These are phyloP conservation scores for Candida oleophila DNA, from an alignment of 805 yeast species.

Conservation along the genomic window DNA sequence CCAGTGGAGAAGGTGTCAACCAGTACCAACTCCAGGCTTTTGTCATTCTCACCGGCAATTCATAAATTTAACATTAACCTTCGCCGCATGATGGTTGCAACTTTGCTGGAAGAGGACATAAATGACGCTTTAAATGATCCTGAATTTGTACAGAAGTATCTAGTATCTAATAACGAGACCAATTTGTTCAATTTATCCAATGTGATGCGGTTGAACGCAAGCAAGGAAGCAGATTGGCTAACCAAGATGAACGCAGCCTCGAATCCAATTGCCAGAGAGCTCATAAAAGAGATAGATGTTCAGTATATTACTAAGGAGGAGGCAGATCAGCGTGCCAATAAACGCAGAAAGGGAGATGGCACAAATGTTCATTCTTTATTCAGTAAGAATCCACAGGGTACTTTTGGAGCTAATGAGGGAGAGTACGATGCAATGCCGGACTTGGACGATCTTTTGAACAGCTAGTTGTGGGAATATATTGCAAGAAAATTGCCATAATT, in stretches of 20 bases:
- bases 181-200: conserved; percentile 34
- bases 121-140: conserved; percentile 21
- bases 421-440: conserved; percentile 24
- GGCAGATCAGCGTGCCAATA: conserved; percentile 14
- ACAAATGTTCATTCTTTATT: conserved; percentile 4
- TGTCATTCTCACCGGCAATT: conserved; percentile 30
- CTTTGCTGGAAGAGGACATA: conserved; percentile 18
- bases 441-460: conserved; percentile 13
- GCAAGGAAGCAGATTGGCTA: conserved; percentile 16
- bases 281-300: conserved; percentile 22
- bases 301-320: conserved; percentile 21
- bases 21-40: conserved; percentile 15
- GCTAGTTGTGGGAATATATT: not conserved
- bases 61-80: conserved; percentile 25
- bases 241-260: conserved; percentile 12
- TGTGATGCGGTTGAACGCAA: conserved; percentile 19
- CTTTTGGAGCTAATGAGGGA: conserved; percentile 20
- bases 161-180: conserved; percentile 17
- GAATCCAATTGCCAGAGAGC: conserved; percentile 14
- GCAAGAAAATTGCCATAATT: no score
- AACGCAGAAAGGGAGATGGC: conserved; percentile 3
- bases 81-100: conserved; percentile 21
- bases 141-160: conserved; percentile 21
- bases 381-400: conserved; percentile 3
- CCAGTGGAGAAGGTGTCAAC: not conserved